Conservation (phyloP, 2,329 filamentous ascomycete species). For the Tolypocladium amazonense region DNA sequence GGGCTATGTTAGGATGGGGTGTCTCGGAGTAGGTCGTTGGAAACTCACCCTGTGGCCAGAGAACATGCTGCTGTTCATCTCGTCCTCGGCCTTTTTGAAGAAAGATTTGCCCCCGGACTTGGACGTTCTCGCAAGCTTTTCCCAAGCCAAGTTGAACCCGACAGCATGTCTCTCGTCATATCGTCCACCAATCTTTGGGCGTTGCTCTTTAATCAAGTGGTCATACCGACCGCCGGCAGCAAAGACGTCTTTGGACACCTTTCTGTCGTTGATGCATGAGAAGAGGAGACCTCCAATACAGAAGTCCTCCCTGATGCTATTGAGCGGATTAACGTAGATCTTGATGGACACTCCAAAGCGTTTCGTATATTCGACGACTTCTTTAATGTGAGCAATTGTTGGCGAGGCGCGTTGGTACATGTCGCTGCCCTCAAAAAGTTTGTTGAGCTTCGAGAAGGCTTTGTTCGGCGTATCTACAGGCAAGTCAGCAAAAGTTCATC, state of each 20-base stretch:
- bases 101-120: slow-evolving; percentile 46
- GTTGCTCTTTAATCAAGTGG: slow-evolving; percentile 72
- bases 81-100: slow-evolving; percentile 60
- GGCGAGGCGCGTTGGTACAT: slow-evolving; percentile 64
- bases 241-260: slow-evolving; percentile 66
- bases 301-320: slow-evolving; percentile 84
- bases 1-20: neutral
- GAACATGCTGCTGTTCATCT: slow-evolving; percentile 47
- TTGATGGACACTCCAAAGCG: slow-evolving; percentile 66
- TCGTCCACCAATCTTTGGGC: slow-evolving; percentile 54
- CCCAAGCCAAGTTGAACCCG: slow-evolving; percentile 85
- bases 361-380: slow-evolving; percentile 67
- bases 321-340: slow-evolving; percentile 74
- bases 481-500: slow-evolving; percentile 5
- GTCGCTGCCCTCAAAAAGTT: slow-evolving; percentile 50
- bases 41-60: slow-evolving; percentile 49
- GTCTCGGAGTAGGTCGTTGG: neutral
- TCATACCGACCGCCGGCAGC: slow-evolving; percentile 94
- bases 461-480: slow-evolving; percentile 41
- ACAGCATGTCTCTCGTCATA: slow-evolving; percentile 68
- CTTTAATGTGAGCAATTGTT: slow-evolving; percentile 69
- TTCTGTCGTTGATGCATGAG: slow-evolving; percentile 80
- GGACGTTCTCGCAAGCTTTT: slow-evolving; percentile 61
- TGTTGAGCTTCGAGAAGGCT: slow-evolving; percentile 47
- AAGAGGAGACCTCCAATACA: slow-evolving; percentile 81